A percentile compares a stretch with the other conserved stretches of the same genome.
These are phyloP conservation scores for Hypoxylon intermedium DNA, from an alignment of 495 filamentous ascomycete genomes.

Conservation along the genomic window DNA sequence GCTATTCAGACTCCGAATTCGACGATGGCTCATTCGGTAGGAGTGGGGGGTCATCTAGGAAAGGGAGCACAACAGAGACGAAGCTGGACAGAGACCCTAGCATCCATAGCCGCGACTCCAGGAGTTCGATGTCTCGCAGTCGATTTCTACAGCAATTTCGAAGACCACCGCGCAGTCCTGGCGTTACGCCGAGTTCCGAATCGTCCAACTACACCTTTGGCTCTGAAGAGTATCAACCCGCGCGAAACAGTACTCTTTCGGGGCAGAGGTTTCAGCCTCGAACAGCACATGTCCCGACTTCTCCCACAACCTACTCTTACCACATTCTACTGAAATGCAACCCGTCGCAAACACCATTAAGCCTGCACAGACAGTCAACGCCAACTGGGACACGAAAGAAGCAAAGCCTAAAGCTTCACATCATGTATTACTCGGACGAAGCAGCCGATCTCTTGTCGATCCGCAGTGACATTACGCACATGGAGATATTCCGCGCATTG, in stretches of 20 bases:
- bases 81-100: background rate
- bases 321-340: constrained; percentile 44
- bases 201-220: background rate
- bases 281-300: constrained; percentile 40
- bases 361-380: background rate
- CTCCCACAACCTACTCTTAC: constrained; percentile 59
- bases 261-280: constrained; percentile 5
- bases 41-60: constrained; percentile 1
- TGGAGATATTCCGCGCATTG: constrained; percentile 60
- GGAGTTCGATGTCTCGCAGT: constrained; percentile 7
- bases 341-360: background rate
- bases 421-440: constrained; percentile 40
- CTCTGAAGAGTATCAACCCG: background rate
- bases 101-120: constrained; percentile 29
- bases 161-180: background rate
- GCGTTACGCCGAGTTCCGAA: background rate
- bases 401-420: constrained; percentile 18
- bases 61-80: background rate
- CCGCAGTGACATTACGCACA: constrained; percentile 49
- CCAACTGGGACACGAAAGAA: constrained; percentile 8
- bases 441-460: constrained; percentile 54
- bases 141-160: constrained; percentile 10
- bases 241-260: background rate
- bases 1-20: constrained; percentile 5
- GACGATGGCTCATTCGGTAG: constrained; percentile 17